Base-by-base conservation (phyloP, 208 protist genomes). In the Novymonas esmeraldas region DNA sequence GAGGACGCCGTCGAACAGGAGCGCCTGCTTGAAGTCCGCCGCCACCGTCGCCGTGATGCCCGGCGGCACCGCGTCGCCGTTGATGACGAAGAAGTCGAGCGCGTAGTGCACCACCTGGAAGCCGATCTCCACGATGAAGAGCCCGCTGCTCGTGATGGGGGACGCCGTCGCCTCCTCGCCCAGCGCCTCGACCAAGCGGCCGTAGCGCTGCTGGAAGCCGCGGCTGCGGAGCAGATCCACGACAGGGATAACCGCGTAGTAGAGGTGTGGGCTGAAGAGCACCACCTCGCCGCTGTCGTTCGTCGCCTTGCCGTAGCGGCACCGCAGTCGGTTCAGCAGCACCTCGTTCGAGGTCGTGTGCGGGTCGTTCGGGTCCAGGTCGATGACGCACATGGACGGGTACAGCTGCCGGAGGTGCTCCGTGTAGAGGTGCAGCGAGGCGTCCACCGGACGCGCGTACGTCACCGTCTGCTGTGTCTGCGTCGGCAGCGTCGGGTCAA, bases 41-140 rank as follows among this genome's bases (percentile, higher is more conserved):
- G 87, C 82, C 0, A 86, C 75, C 49, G 79, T 73, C 24, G 87
- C 84, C 22, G 82, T 73, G 4, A 84, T 59, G 24, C 82, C 76
- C 9, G 78, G 68, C 44, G 85, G 78, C 9, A 94, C 50, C 20
- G 60, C 64, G 46, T 70, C 64, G 46, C 88, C 89, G 51, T 84
- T 89, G 45, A 93, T 82, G 48, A 93, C 81, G 33, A 93, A 94
- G 52, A 93, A 88, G 55, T 96, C 92, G 6, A 96, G 74, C 6
- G 92, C 89, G 69, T 93, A 96, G 75, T 95, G 78, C 45, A 81
- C 85, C 62, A 95, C 89, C 66, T 96, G 88, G 58, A 95, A 85
- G 28, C 92, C 92, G 20, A 96, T 75, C 76, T 95, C 89, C 16
- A 95, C 70, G 28, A 96, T 81, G 48, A 94, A 83, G 16, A 94